Evolutionary conservation across 2,329 filamentous ascomycete genomes (phyloP), one percentile per base, ranked within the genome.

Genomic region (Hypoxylon sp.): DNA sequence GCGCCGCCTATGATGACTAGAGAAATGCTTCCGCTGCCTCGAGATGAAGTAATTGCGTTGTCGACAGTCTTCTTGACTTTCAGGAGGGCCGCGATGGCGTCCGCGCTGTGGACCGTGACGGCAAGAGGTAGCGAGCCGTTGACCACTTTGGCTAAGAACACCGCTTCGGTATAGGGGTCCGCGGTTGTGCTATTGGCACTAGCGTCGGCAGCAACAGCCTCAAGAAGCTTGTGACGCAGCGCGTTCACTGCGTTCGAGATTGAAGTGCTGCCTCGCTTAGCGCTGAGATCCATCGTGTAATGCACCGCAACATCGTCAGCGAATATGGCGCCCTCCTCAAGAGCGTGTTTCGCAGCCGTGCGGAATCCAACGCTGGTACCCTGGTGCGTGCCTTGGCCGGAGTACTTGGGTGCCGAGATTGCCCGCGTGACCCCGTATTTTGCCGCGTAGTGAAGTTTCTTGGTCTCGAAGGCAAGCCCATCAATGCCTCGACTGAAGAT

Each of bases 1-100:
- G 88, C 88, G 41, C 84, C 89, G 65, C 89, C 89, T 21, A 89
- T 75, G 52, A 91, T 81, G 56, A 85, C 81, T 7, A 91, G 62
- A n/a, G 79, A 82, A 34, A 91, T 79, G 14, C 62, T 47, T 3
- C 54, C 34, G 16, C 39, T 51, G 23, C 37, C 30, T 37, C 71
- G 55, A 1, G 69, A 71, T 0, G 74, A 61, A 1, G 70, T 45
- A 12, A 80, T 76, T 0, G 77, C 78, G 0, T 74, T 68, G 52
- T 91, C 88, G 7, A 91, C 79, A 2, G 83, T 81, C 3, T 76
- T 71, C 77, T 91, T 91, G 67, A 91, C 78, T 23, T 80, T 79
- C n/a, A 91, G 79, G 1, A 88, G 75, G 0, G 87, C 78, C 2
- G 87, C 85, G 64, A 91, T 90, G 19, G 82, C 82, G 70, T 91